Evolutionary conservation across 2,329 filamentous ascomycete genomes (phyloP), one percentile per base, ranked within the genome.

Genomic region (Alternaria hordeiaustralica): DNA sequence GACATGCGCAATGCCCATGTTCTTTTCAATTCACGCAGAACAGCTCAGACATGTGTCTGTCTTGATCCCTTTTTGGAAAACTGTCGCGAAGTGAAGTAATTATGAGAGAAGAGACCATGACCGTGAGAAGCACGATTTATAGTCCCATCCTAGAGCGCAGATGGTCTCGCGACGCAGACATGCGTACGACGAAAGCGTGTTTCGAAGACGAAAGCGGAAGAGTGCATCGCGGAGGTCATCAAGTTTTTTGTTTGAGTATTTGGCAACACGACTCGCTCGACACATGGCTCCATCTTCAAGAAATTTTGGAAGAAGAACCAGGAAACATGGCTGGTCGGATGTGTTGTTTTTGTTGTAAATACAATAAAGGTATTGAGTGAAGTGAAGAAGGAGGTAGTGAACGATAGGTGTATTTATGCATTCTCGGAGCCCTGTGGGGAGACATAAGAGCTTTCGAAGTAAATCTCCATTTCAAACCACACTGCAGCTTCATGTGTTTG

Each of bases 121-220:
- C 7, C 36, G 8, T 41, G 15, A 2, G 1, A 41, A 41, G 36
- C 36, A 41, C 15, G 4, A 18, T 18, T 41, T 18, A 41, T 41
- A 41, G 9, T 41, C 36, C 36, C 36, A 2, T 5, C 15, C 36
- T 41, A 41, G 15, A 41, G 2, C 36, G n/a, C n/a, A 9, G 8
- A 41, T n/a, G 8, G 36, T 41, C 36, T 41, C 36, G 36, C 36
- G 36, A 41, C 36, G 36, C 4, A 41, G 36, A 41, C 36, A 18
- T n/a, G 33, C 7, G 0, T 0, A 3, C 33, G 33, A 5, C 33
- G 4, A 18, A 3, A 10, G 1, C 9, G 9, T 18, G 15, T 46
- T 49, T 51, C 13, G 28, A 7, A n/a, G 13, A 36, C 6, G 18
- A 36, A 12, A 13, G 2, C 10, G 20, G 49, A 11, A 51, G 3